These are phyloP conservation scores for Quercus agrifolia DNA, from an alignment of 306 rosid species.

Conservation along the genomic window DNA sequence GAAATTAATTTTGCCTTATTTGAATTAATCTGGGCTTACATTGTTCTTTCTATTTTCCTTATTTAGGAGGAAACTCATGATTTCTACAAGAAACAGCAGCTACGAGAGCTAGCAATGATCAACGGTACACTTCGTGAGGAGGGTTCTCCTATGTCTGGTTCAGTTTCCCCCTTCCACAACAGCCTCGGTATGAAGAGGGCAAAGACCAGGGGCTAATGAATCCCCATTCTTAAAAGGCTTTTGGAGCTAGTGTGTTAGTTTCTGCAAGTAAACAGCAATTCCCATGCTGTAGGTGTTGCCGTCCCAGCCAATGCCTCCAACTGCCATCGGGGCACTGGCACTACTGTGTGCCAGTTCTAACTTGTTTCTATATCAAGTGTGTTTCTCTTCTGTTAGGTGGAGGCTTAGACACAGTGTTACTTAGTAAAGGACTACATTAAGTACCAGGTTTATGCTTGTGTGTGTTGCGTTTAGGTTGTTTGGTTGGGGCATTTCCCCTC, in stretches of 20 bases:
- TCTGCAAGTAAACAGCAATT: conserved; percentile 45
- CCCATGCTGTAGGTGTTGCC: conserved; percentile 46
- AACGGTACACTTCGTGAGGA: conserved; percentile 96
- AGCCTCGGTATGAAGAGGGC: conserved; percentile 99
- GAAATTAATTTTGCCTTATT: background rate
- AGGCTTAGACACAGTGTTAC: conserved; percentile 39
- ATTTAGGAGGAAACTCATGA: conserved; percentile 90
- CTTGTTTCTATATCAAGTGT: conserved; percentile 70
- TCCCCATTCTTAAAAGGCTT: conserved; percentile 28
- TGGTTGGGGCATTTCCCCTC: conserved; percentile 40
- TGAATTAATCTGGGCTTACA: background rate
- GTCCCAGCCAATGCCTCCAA: conserved; percentile 54
- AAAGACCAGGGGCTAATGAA: conserved; percentile 78
- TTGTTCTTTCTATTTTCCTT: conserved; percentile 7
- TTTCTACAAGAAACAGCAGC: conserved; percentile 97
- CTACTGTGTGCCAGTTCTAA: conserved; percentile 51
- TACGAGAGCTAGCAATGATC: conserved; percentile 85
- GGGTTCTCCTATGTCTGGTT: conserved; percentile 96
- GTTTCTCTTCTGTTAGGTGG: conserved; percentile 50
- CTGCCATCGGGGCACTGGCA: conserved; percentile 83
- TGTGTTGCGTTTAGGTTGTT: conserved; percentile 38
- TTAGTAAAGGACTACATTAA: conserved; percentile 38
- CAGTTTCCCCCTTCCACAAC: conserved; percentile 80
- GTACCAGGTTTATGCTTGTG: conserved; percentile 41
- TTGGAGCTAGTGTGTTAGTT: conserved; percentile 55